A percentile compares a stretch with the other conserved stretches of the same genome.
phyloP scores from a whole-genome alignment of 106 monocot genomes.

The Allium cepa region DNA sequence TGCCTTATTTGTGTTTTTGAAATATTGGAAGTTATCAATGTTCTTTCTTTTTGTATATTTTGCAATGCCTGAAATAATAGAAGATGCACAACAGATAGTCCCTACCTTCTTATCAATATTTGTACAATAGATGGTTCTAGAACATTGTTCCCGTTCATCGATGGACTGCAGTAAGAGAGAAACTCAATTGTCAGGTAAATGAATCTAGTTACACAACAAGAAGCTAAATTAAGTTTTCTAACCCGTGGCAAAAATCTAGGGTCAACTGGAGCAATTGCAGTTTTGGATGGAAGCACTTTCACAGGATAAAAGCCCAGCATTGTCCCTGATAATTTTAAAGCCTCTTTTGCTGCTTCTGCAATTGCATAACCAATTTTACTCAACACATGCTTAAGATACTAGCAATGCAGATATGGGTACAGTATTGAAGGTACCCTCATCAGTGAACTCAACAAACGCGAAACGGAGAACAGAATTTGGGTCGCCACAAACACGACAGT shows the following conservation, averaged over 20 bases:
- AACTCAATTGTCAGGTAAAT: not conserved
- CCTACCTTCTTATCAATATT: conserved; percentile 48
- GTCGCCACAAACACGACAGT: conserved; percentile 47
- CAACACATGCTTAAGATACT: too few relatives aligned
- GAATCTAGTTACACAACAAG: not conserved
- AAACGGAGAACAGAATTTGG: conserved; percentile 49
- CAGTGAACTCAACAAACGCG: conserved; percentile 41
- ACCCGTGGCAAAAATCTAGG: conserved; percentile 35
- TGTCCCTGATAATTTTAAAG: conserved; percentile 31
- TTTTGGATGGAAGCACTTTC: conserved; percentile 47
- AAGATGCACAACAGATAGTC: not conserved
- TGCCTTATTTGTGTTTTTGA: too few relatives aligned
- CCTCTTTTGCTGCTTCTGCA: conserved; percentile 39
- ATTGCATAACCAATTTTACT: not conserved
- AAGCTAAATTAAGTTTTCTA: conserved; percentile 4
- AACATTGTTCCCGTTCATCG: conserved; percentile 44
- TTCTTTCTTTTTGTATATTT: too few relatives aligned
- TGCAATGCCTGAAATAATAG: too few relatives aligned
- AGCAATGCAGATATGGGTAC: too few relatives aligned
- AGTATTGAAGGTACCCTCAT: conserved; percentile 25
- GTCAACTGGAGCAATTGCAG: conserved; percentile 43
- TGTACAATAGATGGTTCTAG: conserved; percentile 45
- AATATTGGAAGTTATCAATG: too few relatives aligned
- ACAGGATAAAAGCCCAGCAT: conserved; percentile 48
- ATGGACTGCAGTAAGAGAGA: conserved; percentile 21